Evolutionary conservation across 768 basidiomycete genomes (phyloP).

Genomic region (Tephrocybe sp.): DNA sequence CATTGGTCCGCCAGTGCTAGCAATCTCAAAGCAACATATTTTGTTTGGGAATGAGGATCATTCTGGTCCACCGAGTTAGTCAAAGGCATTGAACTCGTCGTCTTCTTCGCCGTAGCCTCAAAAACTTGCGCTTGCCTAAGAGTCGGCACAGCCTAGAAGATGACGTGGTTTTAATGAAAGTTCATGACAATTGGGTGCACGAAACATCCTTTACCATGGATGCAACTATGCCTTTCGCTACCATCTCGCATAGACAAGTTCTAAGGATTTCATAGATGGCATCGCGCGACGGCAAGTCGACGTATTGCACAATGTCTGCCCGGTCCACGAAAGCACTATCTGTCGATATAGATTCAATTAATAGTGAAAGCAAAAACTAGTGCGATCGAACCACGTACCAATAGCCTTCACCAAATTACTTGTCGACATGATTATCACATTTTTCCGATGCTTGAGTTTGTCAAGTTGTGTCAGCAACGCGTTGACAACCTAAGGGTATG

Average conservation of each 20-base stretch:
- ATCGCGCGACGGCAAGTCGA: conserved; percentile 86
- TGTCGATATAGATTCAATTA: conserved; percentile 24
- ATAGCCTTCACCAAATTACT: conserved; percentile 95
- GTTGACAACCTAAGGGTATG: conserved; percentile 78
- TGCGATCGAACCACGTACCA: conserved; percentile 45
- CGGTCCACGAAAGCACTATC: conserved; percentile 96
- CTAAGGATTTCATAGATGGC: conserved; percentile 93
- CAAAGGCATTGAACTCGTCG: conserved; percentile 5
- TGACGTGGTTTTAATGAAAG: conserved; percentile 2
- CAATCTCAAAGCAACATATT: conserved; percentile 54
- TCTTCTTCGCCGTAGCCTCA: conserved; percentile 38
- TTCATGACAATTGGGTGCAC: neutral
- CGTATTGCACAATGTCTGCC: conserved; percentile 94
- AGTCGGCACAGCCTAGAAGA: conserved; percentile 53
- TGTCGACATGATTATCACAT: conserved; percentile 94
- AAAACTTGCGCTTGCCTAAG: conserved; percentile 60
- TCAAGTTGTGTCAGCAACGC: conserved; percentile 96
- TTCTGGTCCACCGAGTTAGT: conserved; percentile 3
- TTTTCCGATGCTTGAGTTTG: conserved; percentile 89
- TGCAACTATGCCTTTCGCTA: conserved; percentile 67
- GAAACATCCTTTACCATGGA: conserved; percentile 45
- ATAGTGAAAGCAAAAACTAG: neutral
- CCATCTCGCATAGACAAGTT: conserved; percentile 78
- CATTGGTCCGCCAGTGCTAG: conserved; percentile 73
- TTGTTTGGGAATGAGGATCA: conserved; percentile 47